Evolutionary conservation across 1,284 basidiomycete genomes (phyloP).

Genomic region (Ceratobasidium sp.): DNA sequence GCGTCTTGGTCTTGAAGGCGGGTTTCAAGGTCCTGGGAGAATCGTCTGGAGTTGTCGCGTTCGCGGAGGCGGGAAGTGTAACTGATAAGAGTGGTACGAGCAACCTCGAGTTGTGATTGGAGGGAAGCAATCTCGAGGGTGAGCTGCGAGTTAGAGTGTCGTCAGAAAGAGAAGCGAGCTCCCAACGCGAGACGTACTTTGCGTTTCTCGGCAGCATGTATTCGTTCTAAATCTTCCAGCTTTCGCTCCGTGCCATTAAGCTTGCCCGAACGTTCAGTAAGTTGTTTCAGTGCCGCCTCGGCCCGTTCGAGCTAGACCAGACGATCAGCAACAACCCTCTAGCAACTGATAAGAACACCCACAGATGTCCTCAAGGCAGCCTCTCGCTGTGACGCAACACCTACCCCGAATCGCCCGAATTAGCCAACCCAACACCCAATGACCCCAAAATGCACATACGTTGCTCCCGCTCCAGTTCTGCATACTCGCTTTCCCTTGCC

Average conservation of each 20-base stretch:
- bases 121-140: constrained; percentile 61
- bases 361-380: constrained; percentile 35
- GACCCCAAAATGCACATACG: constrained; percentile 20
- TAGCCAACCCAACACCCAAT: constrained; percentile 3
- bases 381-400: constrained; percentile 32
- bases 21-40: constrained; percentile 19
- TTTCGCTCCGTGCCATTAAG: constrained; percentile 60
- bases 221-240: constrained; percentile 68
- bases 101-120: constrained; percentile 61
- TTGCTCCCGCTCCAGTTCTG: constrained; percentile 33
- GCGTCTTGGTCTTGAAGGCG: constrained; percentile 19
- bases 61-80: constrained; percentile 60
- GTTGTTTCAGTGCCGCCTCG: constrained; percentile 40
- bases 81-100: constrained; percentile 60
- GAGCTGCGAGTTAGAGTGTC: constrained; percentile 15
- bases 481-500: constrained; percentile 34
- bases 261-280: constrained; percentile 43
- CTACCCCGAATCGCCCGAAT: constrained; percentile 9
- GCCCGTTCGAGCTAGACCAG: constrained; percentile 42
- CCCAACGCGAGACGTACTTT: constrained; percentile 54
- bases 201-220: constrained; percentile 72
- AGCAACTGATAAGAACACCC: not conserved
- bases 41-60: constrained; percentile 17
- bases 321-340: constrained; percentile 9
- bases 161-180: constrained; percentile 9